Base-by-base conservation (phyloP, 1,139 yeast species). In the Suhomyces bribrorum region DNA sequence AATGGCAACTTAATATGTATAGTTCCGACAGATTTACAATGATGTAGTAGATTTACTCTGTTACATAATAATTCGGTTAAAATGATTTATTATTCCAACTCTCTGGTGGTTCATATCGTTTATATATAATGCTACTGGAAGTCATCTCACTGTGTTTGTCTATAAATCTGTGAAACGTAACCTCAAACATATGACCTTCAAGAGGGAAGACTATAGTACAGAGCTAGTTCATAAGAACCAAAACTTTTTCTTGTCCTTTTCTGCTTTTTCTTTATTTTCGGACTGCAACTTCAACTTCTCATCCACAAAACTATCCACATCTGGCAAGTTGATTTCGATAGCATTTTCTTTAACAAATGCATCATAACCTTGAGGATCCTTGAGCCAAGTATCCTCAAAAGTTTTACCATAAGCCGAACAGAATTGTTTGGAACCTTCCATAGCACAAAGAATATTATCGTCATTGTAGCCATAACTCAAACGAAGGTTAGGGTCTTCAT, bases 401-500 rank as follows among this genome's bases (percentile, higher is more conserved):
- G 22, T 23, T 23, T 34, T 25, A 4, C 62, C 66, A 32, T 57
- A 61, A 1, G 22, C 45, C 3, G 38, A 32, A 45, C 72, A 66
- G 42, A 59, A 64, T 11, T 53, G 38, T 5, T 37, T 33, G 2
- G 69, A 63, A 1, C 43, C 50, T 11, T 50, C 41, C 33, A 65
- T 38, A 1, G 70, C 71, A 53, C 72, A 66, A 2, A 47, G 49
- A 5, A 66, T 53, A 38, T 61, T 63, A 36, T 64, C 65, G 35
- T 64, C 56, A 30, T 56, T 61, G 45, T 38, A 59, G 1, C 67
- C 67, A 7, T 40, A 34, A 16, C 17, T 23, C 25, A 18, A 26
- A 20, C 36, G 34, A 14, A 30, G 27, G 3, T 40, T 23, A 5
- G 8, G 5, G 3, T 27, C 24, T 4, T 24, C n/a, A 22, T 18